Base-by-base conservation (phyloP, 306 rosid genomes). In the Phaseolus lunatus region DNA sequence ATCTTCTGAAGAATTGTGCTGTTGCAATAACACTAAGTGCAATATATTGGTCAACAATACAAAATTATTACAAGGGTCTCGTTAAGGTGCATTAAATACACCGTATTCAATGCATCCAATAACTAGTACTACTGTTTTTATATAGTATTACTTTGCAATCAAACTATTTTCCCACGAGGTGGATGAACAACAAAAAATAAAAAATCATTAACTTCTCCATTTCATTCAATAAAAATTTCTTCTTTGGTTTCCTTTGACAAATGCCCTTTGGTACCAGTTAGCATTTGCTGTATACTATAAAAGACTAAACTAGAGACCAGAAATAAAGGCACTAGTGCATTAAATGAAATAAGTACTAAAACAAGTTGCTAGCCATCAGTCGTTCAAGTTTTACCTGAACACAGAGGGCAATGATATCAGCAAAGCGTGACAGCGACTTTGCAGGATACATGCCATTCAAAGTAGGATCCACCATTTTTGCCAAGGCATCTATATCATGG, bases 361-460 rank as follows among this genome's bases (percentile, higher is more conserved):
- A 66, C 69, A 33, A 75, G 72, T 67, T 11, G 54, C 41, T 15
- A 29, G 63, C 44, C 22, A 13, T 33, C 16, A 37, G 33, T 79
- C 39, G 67, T 20, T 24, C 9, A 73, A 70, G 54, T 44, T 80
- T 82, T 88, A 96, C 99, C 99, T 92, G 97, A 80, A 92, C 98
- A 83, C 99, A 96, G 0, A 96, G 90, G 22, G 99, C 99, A 65
- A 96, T 89, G 58, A 96, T 84, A 73, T 92, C 97, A 0, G 99
- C 99, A 12, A 96, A 96, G 52, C 99, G 98, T 12, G 99, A 96
- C 68, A 96, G 83, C 37, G 99, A 96, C 78, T 96, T 96, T 0
- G 98, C 98, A 50, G 99, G 98, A 82, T 96, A 96, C 93, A 96
- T 92, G 83, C 99, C 98, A 29, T 91, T 85, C 68, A 96, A 78